phyloP scores from a whole-genome alignment of 2,329 filamentous ascomycete species.

The Biscogniauxia mediterranea region DNA sequence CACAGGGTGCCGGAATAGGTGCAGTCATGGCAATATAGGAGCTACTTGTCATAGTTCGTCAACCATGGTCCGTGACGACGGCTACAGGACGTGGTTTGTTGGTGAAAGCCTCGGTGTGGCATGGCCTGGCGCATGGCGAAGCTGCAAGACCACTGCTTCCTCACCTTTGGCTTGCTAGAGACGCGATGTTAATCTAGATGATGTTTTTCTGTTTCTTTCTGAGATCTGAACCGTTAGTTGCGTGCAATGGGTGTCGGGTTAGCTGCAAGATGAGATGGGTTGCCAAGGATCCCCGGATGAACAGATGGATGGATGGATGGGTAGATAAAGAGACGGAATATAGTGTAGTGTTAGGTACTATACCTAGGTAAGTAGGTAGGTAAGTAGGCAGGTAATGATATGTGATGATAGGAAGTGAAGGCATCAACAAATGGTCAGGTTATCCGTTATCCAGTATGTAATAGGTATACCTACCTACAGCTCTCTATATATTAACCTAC shows the following conservation, averaged over 20 bases:
- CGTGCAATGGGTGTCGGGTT: neutral
- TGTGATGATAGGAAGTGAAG: too few relatives aligned
- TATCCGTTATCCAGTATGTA: too few relatives aligned
- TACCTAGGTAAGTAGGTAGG: too few relatives aligned
- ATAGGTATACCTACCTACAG: too few relatives aligned
- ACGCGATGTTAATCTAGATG: neutral
- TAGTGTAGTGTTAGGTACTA: too few relatives aligned
- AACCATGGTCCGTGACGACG: neutral
- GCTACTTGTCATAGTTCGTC: neutral
- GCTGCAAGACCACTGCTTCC: neutral
- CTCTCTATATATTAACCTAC: too few relatives aligned
- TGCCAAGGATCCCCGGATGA: neutral
- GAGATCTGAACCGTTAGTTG: neutral
- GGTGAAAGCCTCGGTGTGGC: neutral
- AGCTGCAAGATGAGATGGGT: neutral
- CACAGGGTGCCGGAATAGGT: neutral
- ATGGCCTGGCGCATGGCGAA: neutral
- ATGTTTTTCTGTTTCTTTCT: neutral
- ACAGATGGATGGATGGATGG: neutral
- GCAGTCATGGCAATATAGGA: neutral
- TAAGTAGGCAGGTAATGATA: too few relatives aligned
- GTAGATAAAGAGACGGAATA: neutral
- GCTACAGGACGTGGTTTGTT: neutral
- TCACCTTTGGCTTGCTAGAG: neutral
- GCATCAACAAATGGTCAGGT: too few relatives aligned